A percentile compares a stretch with the other conserved stretches of the same genome.
These are phyloP conservation scores for Saccharomycopsis sp. DNA, from an alignment of 805 yeast genomes.

Conservation along the genomic window DNA sequence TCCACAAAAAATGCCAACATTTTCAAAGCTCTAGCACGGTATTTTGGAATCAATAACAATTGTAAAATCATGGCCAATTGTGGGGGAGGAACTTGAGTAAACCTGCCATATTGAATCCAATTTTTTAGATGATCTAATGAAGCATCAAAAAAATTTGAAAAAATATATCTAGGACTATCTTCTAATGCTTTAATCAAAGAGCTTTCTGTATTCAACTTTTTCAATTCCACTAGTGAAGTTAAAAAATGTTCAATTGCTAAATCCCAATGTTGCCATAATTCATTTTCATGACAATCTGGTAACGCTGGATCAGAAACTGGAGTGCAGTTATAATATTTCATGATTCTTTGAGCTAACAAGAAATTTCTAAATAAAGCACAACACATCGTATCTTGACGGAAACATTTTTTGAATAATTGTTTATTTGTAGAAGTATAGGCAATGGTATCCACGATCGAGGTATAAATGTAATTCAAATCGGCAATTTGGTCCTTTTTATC, in stretches of 20 bases:
- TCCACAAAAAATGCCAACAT: constrained; percentile 79
- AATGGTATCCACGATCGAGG: constrained; percentile 95
- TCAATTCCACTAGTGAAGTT: constrained; percentile 48
- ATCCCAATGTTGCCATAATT: constrained; percentile 99
- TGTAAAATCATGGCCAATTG: constrained; percentile 91
- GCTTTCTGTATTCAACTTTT: constrained; percentile 19
- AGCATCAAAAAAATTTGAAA: constrained; percentile 90
- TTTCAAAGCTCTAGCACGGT: constrained; percentile 80
- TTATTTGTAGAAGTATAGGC: constrained; percentile 93
- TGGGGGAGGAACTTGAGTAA: constrained; percentile 80
- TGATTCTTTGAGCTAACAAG: constrained; percentile 79
- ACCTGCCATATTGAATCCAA: constrained; percentile 88
- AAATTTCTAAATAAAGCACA: constrained; percentile 94
- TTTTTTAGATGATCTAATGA: constrained; percentile 88
- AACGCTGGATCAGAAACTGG: constrained; percentile 91
- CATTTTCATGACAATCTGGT: constrained; percentile 77
- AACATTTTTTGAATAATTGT: constrained; percentile 77
- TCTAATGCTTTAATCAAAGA: constrained; percentile 15
- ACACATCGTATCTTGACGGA: constrained; percentile 92
- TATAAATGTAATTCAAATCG: constrained; percentile 93
- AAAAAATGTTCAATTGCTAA: constrained; percentile 91
- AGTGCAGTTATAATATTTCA: constrained; percentile 89
- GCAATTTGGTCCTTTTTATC: constrained; percentile 95
- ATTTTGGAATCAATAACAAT: constrained; percentile 87
- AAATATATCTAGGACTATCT: constrained; percentile 48